These are phyloP conservation scores for Acacia pycnantha DNA, from an alignment of 331 rosid species.

Conservation along the genomic window DNA sequence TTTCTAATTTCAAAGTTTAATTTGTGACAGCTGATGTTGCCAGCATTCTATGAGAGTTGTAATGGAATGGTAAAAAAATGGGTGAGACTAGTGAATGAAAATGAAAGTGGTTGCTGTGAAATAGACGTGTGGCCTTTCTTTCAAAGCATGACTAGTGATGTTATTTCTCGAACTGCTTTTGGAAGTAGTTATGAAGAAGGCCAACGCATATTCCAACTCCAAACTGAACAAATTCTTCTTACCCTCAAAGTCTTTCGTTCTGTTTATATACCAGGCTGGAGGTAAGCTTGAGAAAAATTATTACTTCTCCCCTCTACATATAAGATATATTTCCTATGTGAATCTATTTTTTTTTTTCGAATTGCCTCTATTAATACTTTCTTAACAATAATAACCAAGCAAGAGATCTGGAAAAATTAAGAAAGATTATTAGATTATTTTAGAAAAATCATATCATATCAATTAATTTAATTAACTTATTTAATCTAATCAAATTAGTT, in stretches of 20 bases:
- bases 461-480: no score
- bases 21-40: constrained; percentile 22
- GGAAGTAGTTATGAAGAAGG: constrained; percentile 42
- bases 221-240: constrained; percentile 21
- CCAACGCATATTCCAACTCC: constrained; percentile 26
- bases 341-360: no score
- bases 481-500: no score
- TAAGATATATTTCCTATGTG: no score
- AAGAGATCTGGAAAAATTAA: no score
- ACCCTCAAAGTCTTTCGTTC: not conserved
- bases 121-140: constrained; percentile 33
- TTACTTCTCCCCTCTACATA: no score
- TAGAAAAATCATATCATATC: no score
- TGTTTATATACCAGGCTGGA: constrained; percentile 34
- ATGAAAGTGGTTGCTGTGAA: not conserved
- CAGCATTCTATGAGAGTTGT: constrained; percentile 22
- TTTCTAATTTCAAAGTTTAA: not conserved
- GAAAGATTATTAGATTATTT: no score
- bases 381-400: no score
- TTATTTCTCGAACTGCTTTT: constrained; percentile 34
- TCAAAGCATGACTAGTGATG: constrained; percentile 23
- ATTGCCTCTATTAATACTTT: no score
- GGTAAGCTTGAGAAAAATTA: constrained; percentile 11
- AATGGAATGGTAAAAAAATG: constrained; percentile 16
- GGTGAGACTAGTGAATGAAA: not conserved